These are phyloP conservation scores for Thuja plicata DNA, from an alignment of 83 land plant genomes.

Conservation along the genomic window DNA sequence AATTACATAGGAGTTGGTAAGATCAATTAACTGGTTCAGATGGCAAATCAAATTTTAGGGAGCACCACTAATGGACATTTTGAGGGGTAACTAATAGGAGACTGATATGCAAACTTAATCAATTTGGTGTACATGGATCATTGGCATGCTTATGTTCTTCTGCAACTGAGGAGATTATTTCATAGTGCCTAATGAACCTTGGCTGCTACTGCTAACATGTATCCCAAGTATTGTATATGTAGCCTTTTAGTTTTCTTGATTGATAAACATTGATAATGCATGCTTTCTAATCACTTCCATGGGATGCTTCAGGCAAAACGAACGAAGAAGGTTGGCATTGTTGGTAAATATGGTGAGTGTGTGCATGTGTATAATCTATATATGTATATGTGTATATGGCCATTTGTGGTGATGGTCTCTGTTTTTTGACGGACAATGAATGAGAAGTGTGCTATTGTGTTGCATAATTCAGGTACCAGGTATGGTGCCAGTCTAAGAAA, in stretches of 20 bases:
- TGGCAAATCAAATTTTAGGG: background rate
- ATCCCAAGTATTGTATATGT: background rate
- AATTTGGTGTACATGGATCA: background rate
- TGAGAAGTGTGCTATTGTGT: background rate
- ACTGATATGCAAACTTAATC: background rate
- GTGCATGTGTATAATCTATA: background rate
- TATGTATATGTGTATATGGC: background rate
- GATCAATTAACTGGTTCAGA: background rate
- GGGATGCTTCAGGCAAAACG: slow-evolving; percentile 41
- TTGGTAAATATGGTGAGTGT: slow-evolving; percentile 55
- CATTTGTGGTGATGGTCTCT: background rate
- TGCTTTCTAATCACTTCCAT: slow-evolving; percentile 10
- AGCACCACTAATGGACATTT: background rate
- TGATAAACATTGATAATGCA: background rate
- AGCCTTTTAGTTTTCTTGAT: background rate
- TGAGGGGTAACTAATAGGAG: background rate
- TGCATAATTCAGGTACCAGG: slow-evolving; percentile 59
- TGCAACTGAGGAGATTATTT: background rate
- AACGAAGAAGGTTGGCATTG: slow-evolving; percentile 69
- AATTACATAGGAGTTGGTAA: background rate
- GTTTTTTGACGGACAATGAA: background rate
- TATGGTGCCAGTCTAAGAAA: slow-evolving; percentile 96
- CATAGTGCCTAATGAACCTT: background rate
- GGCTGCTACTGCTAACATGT: background rate
- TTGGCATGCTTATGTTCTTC: background rate